Evolutionary conservation across 331 rosid genomes (phyloP), one percentile per base, ranked within the genome.

Genomic region (Prunus yedoensis): DNA sequence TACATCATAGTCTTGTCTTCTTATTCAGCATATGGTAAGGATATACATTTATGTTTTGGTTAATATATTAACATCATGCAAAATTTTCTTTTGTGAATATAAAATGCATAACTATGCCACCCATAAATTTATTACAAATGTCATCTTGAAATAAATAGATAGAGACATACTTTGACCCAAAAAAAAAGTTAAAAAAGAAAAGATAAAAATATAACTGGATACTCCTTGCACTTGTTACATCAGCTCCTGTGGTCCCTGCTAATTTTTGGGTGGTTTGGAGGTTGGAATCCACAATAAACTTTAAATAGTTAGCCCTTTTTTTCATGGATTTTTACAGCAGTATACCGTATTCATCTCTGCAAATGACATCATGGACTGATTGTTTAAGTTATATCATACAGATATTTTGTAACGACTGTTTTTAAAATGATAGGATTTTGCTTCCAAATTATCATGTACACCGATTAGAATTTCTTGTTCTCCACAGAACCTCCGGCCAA

Each of bases 11-110:
- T 83, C 51, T 76, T 85, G 53, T 69, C 87, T 59, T 85, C 86
- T 8, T 87, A 84, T 74, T 82, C 88, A 1, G 85, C 91, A 50
- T 79, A 82, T 63, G 91, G 91, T 87, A 77, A 65, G 71, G 38
- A 75, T 14, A n/a, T 15, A 2, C 17, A 35, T 68, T 18, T 67
- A 25, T 20, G 27, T 17, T 56, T 10, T n/a, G 47, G 5, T 77
- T n/a, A 3, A 14, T 58, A 30, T 16, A 16, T 62, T 16, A 16
- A 51, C 56, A 51, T 51, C 2, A 0, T 17, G 8, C 12, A 62
- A 4, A 16, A 17, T 51, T 51, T 28, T 20, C 45, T 63, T 51
- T 51, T 14, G 38, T 67, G 41, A 46, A 46, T 41, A 54, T 67
- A 21, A 41, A 14, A 46, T 45, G 56, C 54, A 21, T 45, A 51